Conservation (phyloP, 805 yeast species). For the Wickerhamomyces xylosicus region DNA sequence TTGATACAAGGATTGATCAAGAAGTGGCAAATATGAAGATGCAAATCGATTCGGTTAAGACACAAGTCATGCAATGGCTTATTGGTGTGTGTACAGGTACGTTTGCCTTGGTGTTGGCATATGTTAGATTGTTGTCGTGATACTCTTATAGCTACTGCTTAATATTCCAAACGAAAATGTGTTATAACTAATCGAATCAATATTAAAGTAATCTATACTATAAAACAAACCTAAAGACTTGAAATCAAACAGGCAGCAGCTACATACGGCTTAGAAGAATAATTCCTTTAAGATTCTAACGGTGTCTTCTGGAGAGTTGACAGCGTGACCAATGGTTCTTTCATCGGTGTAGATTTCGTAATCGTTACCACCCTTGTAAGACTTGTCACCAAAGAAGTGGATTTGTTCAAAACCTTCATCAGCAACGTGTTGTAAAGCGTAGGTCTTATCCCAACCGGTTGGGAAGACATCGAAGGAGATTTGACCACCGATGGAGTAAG, state of each 20-base stretch:
- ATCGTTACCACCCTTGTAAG: constrained; percentile 96
- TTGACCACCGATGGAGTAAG: constrained; percentile 99
- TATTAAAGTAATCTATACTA: neutral
- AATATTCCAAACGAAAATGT: too few relatives aligned
- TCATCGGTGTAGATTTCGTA: constrained; percentile 88
- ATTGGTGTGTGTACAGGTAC: constrained; percentile 99
- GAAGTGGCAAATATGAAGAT: constrained; percentile 91
- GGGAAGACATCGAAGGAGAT: constrained; percentile 99
- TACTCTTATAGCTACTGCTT: too few relatives aligned
- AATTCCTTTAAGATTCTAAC: constrained; percentile 73
- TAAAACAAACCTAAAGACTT: too few relatives aligned
- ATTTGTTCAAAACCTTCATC: constrained; percentile 76
- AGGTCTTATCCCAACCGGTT: constrained; percentile 99
- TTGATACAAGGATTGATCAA: constrained; percentile 90
- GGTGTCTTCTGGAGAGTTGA: constrained; percentile 83
- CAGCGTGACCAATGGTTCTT: constrained; percentile 96
- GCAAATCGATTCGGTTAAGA: constrained; percentile 90
- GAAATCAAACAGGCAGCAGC: too few relatives aligned
- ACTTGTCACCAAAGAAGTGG: constrained; percentile 98
- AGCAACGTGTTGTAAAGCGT: constrained; percentile 88
- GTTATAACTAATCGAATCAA: too few relatives aligned
- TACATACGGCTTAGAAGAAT: constrained; percentile 30
- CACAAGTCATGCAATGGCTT: constrained; percentile 97
- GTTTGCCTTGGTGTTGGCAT: constrained; percentile 86
- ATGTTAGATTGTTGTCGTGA: constrained; percentile 68